Evolutionary conservation across 2,329 filamentous ascomycete genomes (phyloP).

Genomic region (Colletotrichum karsti): DNA sequence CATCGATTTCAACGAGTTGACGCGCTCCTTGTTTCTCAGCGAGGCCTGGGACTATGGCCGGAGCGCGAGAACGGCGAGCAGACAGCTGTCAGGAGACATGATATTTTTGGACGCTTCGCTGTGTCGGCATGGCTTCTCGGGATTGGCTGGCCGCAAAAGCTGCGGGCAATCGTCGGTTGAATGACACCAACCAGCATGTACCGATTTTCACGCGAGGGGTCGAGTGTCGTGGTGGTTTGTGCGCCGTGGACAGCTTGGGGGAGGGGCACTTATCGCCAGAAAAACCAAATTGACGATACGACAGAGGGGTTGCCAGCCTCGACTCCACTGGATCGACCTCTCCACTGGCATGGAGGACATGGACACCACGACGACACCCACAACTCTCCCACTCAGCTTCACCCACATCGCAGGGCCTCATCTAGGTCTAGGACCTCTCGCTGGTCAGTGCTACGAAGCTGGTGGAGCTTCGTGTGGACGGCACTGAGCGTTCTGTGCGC

Average conservation of each 20-base stretch:
- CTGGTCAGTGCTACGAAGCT: conserved; percentile 6
- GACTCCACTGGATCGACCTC: conserved; percentile 26
- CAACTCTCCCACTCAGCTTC: conserved; percentile 3
- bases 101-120: not conserved
- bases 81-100: not conserved
- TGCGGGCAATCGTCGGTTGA: conserved; percentile 5
- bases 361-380: conserved; percentile 3
- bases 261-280: conserved; percentile 16
- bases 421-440: not conserved
- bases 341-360: conserved; percentile 19
- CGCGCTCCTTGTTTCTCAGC: not conserved
- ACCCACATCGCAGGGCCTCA: conserved; percentile 8
- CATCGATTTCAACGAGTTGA: not conserved
- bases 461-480: not conserved
- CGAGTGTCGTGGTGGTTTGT: not conserved
- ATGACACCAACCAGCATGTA: not conserved
- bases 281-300: conserved; percentile 17
- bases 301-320: conserved; percentile 17
- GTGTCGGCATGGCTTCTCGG: not conserved
- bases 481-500: conserved; percentile 10
- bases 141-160: not conserved
- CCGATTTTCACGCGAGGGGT: conserved; percentile 12
- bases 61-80: not conserved
- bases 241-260: conserved; percentile 19
- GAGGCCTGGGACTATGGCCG: not conserved